Evolutionary conservation across 2,329 filamentous ascomycete species (phyloP).

Genomic region (Magnaporthales sp.): DNA sequence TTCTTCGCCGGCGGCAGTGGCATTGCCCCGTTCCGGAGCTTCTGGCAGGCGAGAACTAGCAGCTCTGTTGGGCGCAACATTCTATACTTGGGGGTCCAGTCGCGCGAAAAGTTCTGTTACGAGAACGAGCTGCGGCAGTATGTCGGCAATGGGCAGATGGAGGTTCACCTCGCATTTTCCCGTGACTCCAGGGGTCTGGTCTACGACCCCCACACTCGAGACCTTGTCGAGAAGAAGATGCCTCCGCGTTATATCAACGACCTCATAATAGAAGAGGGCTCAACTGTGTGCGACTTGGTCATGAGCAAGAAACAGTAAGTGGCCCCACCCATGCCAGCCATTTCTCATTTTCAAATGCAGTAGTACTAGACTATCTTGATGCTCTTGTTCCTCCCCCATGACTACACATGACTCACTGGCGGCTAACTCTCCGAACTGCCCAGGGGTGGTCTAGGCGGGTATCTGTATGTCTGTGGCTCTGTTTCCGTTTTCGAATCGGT

Average conservation of each 20-base stretch:
- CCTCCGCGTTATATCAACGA: conserved; percentile 43
- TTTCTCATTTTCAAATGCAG: background rate
- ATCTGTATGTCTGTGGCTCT: conserved; percentile 40
- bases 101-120: conserved; percentile 41
- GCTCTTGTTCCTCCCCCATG: background rate
- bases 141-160: conserved; percentile 37
- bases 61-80: conserved; percentile 34
- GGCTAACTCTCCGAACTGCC: background rate
- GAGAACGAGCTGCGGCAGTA: conserved; percentile 37
- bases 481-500: conserved; percentile 43
- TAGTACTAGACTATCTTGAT: background rate
- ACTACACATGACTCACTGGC: background rate
- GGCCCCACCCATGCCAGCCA: no score
- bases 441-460: conserved; percentile 35
- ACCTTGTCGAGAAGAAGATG: conserved; percentile 39
- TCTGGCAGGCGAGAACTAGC: conserved; percentile 39
- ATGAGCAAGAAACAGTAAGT: conserved; percentile 42
- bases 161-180: conserved; percentile 44
- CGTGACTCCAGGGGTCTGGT: conserved; percentile 37
- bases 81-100: conserved; percentile 43
- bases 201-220: conserved; percentile 29
- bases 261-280: conserved; percentile 41
- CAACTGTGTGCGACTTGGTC: conserved; percentile 41
- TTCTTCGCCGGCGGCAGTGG: conserved; percentile 46
- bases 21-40: conserved; percentile 44